A percentile compares a stretch with the other conserved stretches of the same genome.
phyloP scores from a whole-genome alignment of 129 eudicot genomes.

The Silybum marianum region DNA sequence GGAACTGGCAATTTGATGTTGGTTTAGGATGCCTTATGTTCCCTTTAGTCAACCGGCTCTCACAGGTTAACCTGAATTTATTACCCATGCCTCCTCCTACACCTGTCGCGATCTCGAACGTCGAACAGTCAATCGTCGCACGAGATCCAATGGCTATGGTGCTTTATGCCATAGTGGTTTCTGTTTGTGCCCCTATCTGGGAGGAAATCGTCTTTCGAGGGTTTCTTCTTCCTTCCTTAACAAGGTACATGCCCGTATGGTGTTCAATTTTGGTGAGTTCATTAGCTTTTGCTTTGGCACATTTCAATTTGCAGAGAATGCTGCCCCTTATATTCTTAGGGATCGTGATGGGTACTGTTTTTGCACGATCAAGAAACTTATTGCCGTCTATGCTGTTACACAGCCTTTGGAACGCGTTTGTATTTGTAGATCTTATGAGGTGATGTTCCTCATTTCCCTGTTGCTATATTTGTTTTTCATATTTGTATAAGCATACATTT shows the following conservation, averaged over 20 bases:
- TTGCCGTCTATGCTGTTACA: conserved; percentile 67
- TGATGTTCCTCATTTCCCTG: conserved; percentile 15
- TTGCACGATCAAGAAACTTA: conserved; percentile 62
- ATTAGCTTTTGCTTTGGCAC: conserved; percentile 71
- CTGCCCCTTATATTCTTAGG: conserved; percentile 70
- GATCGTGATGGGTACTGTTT: conserved; percentile 61
- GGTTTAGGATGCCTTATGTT: conserved; percentile 68
- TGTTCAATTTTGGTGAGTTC: conserved; percentile 67
- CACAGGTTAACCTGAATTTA: conserved; percentile 64
- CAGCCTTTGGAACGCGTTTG: conserved; percentile 78
- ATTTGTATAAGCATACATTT: conserved; percentile 13
- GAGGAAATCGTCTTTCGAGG: conserved; percentile 80
- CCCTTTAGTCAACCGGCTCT: conserved; percentile 68
- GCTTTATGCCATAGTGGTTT: conserved; percentile 59
- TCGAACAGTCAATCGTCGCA: conserved; percentile 69
- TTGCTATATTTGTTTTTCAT: background rate
- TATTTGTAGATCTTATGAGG: conserved; percentile 76
- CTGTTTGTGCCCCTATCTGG: conserved; percentile 76
- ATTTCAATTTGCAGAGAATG: conserved; percentile 68
- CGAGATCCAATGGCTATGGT: conserved; percentile 74
- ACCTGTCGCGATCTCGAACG: conserved; percentile 64
- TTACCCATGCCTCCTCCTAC: conserved; percentile 59
- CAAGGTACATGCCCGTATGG: conserved; percentile 77
- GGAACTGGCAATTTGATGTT: conserved; percentile 64
- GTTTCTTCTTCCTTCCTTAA: conserved; percentile 77